Percentiles rank a stretch among this genome's conserved stretches.
Evolutionary conservation across 495 filamentous ascomycete genomes (phyloP).

Genomic region (Podospora pseudoanserina): DNA sequence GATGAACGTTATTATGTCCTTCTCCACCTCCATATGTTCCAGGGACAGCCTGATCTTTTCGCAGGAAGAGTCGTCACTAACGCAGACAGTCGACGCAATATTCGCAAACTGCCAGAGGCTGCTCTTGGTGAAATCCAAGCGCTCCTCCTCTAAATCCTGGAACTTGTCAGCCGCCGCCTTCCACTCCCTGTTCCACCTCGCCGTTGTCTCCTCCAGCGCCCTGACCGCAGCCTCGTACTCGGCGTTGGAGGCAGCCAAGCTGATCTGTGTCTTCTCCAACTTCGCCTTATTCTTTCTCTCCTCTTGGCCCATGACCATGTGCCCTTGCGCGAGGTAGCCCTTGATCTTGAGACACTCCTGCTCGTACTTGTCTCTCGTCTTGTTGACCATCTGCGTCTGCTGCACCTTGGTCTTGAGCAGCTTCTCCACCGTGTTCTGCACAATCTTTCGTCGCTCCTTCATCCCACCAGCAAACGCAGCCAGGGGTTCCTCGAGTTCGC

Average conservation of each 20-base stretch:
- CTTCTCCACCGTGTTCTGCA: conserved; percentile 89
- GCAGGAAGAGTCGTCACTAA: conserved; percentile 95
- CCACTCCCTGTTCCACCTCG: conserved; percentile 96
- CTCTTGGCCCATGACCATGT: conserved; percentile 99
- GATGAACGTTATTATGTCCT: conserved; percentile 90
- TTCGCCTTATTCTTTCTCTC: conserved; percentile 99
- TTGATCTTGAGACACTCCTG: conserved; percentile 98
- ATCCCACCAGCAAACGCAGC: conserved; percentile 86
- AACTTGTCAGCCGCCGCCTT: conserved; percentile 99
- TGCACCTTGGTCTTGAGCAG: conserved; percentile 87
- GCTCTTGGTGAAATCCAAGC: conserved; percentile 93
- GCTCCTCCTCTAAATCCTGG: conserved; percentile 97
- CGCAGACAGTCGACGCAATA: conserved; percentile 95
- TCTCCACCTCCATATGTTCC: conserved; percentile 93
- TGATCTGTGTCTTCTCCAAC: conserved; percentile 97
- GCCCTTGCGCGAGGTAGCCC: conserved; percentile 94
- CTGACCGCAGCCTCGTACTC: conserved; percentile 95
- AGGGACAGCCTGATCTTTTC: conserved; percentile 95
- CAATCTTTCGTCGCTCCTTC: conserved; percentile 93
- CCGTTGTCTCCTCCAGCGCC: conserved; percentile 90
- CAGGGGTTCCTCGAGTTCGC: conserved; percentile 92
- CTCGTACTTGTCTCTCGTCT: conserved; percentile 92
- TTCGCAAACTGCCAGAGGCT: conserved; percentile 99
- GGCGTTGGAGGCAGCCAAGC: conserved; percentile 79
- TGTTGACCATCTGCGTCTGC: conserved; percentile 88